Evolutionary conservation across 2,329 filamentous ascomycete species (phyloP).

Genomic region (Zasmidium citrigriseum): DNA sequence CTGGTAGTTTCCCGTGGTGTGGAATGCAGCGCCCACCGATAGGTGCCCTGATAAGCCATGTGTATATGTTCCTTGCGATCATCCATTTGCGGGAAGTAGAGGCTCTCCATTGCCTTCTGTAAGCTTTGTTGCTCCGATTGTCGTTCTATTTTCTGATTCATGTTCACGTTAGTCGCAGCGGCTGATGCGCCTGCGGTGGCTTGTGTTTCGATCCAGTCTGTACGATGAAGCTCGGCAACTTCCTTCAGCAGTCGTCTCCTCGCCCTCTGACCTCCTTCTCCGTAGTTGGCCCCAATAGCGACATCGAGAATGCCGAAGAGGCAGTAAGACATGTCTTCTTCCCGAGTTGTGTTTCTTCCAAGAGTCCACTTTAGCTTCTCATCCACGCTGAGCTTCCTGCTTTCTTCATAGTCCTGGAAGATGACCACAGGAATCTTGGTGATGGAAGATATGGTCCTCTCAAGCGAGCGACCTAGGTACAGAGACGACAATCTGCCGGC

Average conservation of each 20-base stretch:
- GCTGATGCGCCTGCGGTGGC: neutral
- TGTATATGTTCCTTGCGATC: neutral
- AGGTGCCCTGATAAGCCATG: constrained; percentile 4
- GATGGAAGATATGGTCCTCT: neutral
- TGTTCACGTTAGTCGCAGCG: no score
- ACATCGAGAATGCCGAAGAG: constrained; percentile 21
- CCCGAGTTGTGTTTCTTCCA: constrained; percentile 8
- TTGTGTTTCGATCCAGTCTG: neutral
- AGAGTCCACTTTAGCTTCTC: constrained; percentile 15
- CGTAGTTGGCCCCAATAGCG: constrained; percentile 13
- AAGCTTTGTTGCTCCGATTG: no score
- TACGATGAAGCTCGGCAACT: no score
- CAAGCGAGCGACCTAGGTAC: neutral
- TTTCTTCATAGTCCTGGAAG: constrained; percentile 9
- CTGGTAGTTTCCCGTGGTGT: neutral
- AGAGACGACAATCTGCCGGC: neutral
- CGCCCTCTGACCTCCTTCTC: constrained; percentile 11
- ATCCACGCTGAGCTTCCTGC: constrained; percentile 2
- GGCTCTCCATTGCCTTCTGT: no score
- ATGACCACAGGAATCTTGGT: constrained; percentile 14
- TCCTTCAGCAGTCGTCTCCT: constrained; percentile 10
- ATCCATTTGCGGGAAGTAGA: constrained; percentile 6
- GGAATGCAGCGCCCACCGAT: constrained; percentile 5
- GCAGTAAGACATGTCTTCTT: constrained; percentile 19
- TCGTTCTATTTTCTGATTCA: no score